phyloP scores from a whole-genome alignment of 2,329 filamentous ascomycete genomes.

The Microsporum audouinii region DNA sequence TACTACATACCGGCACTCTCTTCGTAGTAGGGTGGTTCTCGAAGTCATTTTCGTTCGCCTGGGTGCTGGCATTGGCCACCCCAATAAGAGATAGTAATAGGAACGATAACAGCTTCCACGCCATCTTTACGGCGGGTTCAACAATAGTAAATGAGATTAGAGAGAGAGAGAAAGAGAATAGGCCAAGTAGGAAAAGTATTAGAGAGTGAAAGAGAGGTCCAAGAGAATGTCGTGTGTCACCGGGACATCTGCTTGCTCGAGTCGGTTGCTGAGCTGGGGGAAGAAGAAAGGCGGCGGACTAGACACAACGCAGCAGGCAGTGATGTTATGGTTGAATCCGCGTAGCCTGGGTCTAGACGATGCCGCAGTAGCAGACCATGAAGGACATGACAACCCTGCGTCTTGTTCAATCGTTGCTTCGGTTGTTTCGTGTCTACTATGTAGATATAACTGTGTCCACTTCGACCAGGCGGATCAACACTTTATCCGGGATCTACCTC shows the following conservation, averaged over 20 bases:
- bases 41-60: slow-evolving; percentile 25
- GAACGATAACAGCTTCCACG: slow-evolving; percentile 9
- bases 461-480: slow-evolving; percentile 5
- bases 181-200: neutral
- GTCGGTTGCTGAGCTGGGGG: neutral
- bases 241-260: slow-evolving; percentile 37
- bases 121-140: slow-evolving; percentile 9
- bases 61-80: slow-evolving; percentile 19
- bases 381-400: neutral
- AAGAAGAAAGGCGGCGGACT: neutral
- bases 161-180: neutral
- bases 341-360: neutral
- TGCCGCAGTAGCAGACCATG: neutral
- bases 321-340: neutral
- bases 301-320: neutral
- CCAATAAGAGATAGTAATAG: slow-evolving; percentile 26
- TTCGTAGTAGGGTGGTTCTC: slow-evolving; percentile 47
- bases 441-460: slow-evolving; percentile 5
- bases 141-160: neutral
- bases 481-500: neutral
- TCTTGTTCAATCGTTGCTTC: neutral
- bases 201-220: slow-evolving; percentile 8
- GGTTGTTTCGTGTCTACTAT: neutral
- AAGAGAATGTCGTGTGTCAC: slow-evolving; percentile 16
- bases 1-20: slow-evolving; percentile 50